Evolutionary conservation across 768 basidiomycete species (phyloP), one percentile per base, ranked within the genome.

Genomic region (Neoboletus brunneissimus): DNA sequence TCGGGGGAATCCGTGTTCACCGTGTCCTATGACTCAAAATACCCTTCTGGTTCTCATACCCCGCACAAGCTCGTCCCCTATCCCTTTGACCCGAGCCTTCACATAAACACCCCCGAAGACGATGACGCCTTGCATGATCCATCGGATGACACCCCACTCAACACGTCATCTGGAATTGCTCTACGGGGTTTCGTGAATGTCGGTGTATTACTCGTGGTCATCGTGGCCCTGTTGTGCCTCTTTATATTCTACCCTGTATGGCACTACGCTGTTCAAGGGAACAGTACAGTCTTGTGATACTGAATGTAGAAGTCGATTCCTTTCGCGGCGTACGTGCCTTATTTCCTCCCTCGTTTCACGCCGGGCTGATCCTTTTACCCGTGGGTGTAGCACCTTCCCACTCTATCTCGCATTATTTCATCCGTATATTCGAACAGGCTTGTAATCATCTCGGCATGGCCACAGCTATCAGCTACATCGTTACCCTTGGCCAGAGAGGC

Each of bases 231-330:
- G 56, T 71, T 97, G 52, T 72, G 72, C 37, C 81, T 97, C 9
- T 97, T 96, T 71, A 83, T 91, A 49, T 83, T 86, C 41, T 95
- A 91, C 67, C 94, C 95, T 4, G 81, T 96, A 62, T 67, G 85
- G 62, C 75, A 62, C 56, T 64, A 50, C 27, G 2, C 41, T 10
- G 15, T 57, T 4, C 40, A 53, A n/a, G 43, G 23, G 1, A 25
- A 65, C n/a, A 27, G 20, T 6, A 35, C 35, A n/a, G 27, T 49
- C n/a, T 32, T 27, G 34, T 67, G 56, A 66, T 27, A n/a, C 23
- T 7, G n/a, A 12, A 29, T 42, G 11, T 42, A 34, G 23, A 41
- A 41, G 40, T 49, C 16, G 43, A 41, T 12, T 45, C 25, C 11
- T 25, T 31, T 41, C 16, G n/a, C 9, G n/a, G 41, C 31, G 64